A percentile compares a stretch with the other conserved stretches of the same genome.
These are phyloP conservation scores for Alternaria ventricosa DNA, from an alignment of 2,329 filamentous ascomycete species.

Conservation along the genomic window DNA sequence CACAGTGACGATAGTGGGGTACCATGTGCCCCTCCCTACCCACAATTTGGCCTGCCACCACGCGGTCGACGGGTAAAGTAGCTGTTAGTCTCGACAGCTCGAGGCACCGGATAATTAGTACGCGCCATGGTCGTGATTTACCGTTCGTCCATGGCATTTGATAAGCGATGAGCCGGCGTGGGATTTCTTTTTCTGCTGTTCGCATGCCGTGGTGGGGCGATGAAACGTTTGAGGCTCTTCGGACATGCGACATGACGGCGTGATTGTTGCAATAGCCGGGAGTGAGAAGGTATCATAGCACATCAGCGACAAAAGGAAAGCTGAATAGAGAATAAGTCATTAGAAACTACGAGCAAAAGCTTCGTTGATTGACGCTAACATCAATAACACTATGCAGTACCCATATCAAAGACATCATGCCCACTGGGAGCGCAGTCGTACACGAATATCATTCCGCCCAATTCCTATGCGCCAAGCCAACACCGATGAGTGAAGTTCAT, in stretches of 20 bases:
- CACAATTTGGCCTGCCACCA: slow-evolving; percentile 14
- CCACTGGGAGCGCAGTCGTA: background rate
- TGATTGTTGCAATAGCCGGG: background rate
- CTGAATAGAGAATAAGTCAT: background rate
- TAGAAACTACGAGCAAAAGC: background rate
- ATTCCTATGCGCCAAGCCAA: slow-evolving; percentile 5
- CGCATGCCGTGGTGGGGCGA: background rate
- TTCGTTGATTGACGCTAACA: slow-evolving; percentile 1
- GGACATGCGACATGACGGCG: background rate
- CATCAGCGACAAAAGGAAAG: background rate
- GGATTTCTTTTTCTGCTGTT: background rate
- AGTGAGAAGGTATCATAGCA: background rate
- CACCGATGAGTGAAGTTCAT: background rate
- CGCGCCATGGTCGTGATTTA: slow-evolving; percentile 3
- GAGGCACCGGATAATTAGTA: slow-evolving; percentile 29
- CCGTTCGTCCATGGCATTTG: background rate
- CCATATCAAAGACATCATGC: slow-evolving; percentile 7
- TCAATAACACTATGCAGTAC: slow-evolving; percentile 9
- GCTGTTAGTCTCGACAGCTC: slow-evolving; percentile 1
- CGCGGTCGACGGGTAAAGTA: slow-evolving; percentile 23
- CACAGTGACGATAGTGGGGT: slow-evolving; percentile 22
- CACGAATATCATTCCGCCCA: background rate
- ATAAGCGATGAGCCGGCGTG: background rate
- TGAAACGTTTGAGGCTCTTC: background rate
- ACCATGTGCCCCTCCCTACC: slow-evolving; percentile 19